Evolutionary conservation across 2,329 filamentous ascomycete genomes (phyloP).

Genomic region (Talaromyces sp.): DNA sequence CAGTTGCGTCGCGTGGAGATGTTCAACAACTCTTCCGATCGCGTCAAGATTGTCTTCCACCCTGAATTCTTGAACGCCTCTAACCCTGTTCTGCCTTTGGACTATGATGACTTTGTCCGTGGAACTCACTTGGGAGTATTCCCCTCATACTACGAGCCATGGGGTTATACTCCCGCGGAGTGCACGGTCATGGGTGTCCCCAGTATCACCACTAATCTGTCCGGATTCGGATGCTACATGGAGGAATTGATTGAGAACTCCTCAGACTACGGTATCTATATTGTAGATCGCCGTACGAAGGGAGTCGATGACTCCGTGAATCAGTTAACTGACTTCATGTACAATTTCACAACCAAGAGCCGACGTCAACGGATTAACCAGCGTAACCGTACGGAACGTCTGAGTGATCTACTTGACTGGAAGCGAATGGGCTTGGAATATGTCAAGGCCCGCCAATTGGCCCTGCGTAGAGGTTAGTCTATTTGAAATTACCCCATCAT

Average conservation of each 20-base stretch:
- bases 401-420: constrained; percentile 96
- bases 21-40: constrained; percentile 92
- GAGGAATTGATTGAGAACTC: constrained; percentile 98
- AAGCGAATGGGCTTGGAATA: constrained; percentile 99
- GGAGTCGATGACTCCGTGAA: constrained; percentile 97
- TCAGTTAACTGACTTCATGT: constrained; percentile 90
- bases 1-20: constrained; percentile 94
- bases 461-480: constrained; percentile 68
- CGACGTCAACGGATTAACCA: constrained; percentile 98
- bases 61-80: constrained; percentile 96
- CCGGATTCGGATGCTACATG: constrained; percentile 99
- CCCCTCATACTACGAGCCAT: constrained; percentile 97
- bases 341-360: constrained; percentile 89
- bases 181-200: constrained; percentile 99
- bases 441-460: constrained; percentile 93
- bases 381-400: constrained; percentile 89
- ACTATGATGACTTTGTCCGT: constrained; percentile 98
- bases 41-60: constrained; percentile 97
- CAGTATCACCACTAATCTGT: constrained; percentile 96
- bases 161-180: constrained; percentile 97
- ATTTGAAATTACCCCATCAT: background rate
- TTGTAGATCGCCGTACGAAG: constrained; percentile 93
- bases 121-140: constrained; percentile 96
- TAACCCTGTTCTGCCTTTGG: constrained; percentile 90
- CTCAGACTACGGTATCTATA: constrained; percentile 97